phyloP scores from a whole-genome alignment of 352 stramenopile genomes.

The Phytophthora sp. region DNA sequence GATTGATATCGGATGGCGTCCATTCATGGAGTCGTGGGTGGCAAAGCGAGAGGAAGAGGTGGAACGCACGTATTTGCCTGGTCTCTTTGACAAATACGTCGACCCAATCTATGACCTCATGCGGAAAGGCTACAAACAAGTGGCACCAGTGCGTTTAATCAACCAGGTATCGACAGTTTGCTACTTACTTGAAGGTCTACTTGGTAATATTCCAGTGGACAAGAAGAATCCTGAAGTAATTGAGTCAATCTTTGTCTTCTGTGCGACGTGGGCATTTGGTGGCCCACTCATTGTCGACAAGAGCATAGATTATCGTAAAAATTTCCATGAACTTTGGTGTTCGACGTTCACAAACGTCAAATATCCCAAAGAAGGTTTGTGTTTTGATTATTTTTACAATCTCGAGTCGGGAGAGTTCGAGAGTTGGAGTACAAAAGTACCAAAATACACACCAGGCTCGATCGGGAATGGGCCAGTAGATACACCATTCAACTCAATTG shows the following conservation, averaged over 20 bases:
- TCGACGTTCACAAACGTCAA: slow-evolving; percentile 87
- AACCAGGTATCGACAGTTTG: slow-evolving; percentile 97
- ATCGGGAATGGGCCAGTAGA: slow-evolving; percentile 94
- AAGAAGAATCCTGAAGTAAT: slow-evolving; percentile 94
- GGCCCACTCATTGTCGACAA: slow-evolving; percentile 95
- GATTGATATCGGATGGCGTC: slow-evolving; percentile 94
- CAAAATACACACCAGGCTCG: slow-evolving; percentile 87
- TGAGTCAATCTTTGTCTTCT: slow-evolving; percentile 97
- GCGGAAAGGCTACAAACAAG: slow-evolving; percentile 95
- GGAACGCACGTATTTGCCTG: slow-evolving; percentile 93
- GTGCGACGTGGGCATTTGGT: slow-evolving; percentile 96
- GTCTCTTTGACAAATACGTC: slow-evolving; percentile 97
- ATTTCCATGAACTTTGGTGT: slow-evolving; percentile 88
- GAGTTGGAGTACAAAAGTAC: slow-evolving; percentile 93
- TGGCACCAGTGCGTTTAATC: slow-evolving; percentile 93
- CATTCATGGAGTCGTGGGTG: slow-evolving; percentile 97
- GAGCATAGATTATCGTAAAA: slow-evolving; percentile 90
- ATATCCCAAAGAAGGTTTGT: slow-evolving; percentile 95
- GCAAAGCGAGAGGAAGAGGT: slow-evolving; percentile 89
- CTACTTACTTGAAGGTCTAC: slow-evolving; percentile 95
- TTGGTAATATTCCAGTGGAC: slow-evolving; percentile 82
- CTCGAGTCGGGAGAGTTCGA: slow-evolving; percentile 92
- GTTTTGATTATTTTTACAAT: slow-evolving; percentile 99
- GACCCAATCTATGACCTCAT: slow-evolving; percentile 94
- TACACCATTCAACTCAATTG: slow-evolving; percentile 96